These are phyloP conservation scores for Chrysanthemum makinoi DNA, from an alignment of 129 eudicot species.

Conservation along the genomic window DNA sequence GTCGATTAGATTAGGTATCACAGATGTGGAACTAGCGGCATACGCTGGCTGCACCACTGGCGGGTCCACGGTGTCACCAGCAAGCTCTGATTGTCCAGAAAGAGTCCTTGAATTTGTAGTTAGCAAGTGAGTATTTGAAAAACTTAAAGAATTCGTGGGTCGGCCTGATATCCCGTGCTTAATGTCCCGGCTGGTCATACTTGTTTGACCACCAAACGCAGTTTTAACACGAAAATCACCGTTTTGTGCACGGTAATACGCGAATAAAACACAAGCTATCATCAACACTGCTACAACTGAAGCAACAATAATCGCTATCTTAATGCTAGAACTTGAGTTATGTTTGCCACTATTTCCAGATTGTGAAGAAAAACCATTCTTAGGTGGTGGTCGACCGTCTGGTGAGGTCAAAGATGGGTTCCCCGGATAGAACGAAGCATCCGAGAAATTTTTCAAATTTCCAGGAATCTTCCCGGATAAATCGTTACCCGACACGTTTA, in stretches of 20 bases:
- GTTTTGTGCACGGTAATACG: slow-evolving; percentile 65
- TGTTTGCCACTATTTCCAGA: slow-evolving; percentile 26
- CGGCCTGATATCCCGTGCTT: slow-evolving; percentile 58
- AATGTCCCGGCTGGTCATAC: slow-evolving; percentile 48
- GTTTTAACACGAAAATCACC: slow-evolving; percentile 56
- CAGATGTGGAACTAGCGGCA: slow-evolving; percentile 38
- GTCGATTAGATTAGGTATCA: slow-evolving; percentile 46
- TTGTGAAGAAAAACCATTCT: slow-evolving; percentile 25
- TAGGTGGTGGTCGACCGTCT: slow-evolving; percentile 13
- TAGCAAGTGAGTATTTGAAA: slow-evolving; percentile 79
- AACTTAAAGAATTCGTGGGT: slow-evolving; percentile 69
- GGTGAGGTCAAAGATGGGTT: slow-evolving; percentile 47
- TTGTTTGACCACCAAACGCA: slow-evolving; percentile 51
- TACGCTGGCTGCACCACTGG: slow-evolving; percentile 43
- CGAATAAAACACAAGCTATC: slow-evolving; percentile 72
- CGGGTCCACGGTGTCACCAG: slow-evolving; percentile 47
- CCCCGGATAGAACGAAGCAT: slow-evolving; percentile 75
- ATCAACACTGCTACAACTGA: slow-evolving; percentile 77
- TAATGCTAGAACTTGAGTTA: slow-evolving; percentile 52
- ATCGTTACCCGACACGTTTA: slow-evolving; percentile 64
- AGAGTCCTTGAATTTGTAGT: slow-evolving; percentile 75
- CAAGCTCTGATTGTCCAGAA: slow-evolving; percentile 71
- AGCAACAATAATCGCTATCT: slow-evolving; percentile 75
- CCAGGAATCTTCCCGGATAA: slow-evolving; percentile 65
- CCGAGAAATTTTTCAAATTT: slow-evolving; percentile 56